phyloP scores from a whole-genome alignment of 108 stramenopile species.

The Cyclotella atomus region DNA sequence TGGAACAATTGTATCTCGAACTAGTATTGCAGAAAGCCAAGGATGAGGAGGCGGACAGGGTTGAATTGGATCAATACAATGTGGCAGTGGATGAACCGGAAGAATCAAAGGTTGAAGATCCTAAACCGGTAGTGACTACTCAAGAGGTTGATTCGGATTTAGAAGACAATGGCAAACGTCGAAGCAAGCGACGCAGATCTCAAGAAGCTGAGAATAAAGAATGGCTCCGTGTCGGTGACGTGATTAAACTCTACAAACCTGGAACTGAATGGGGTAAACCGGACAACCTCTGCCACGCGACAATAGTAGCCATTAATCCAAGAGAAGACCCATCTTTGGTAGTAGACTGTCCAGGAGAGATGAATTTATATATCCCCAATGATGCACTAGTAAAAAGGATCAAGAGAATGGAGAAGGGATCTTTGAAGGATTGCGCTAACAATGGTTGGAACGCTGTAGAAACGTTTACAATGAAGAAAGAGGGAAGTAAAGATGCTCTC shows the following conservation, averaged over 20 bases:
- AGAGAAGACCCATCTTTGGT: neutral
- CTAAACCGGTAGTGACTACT: neutral
- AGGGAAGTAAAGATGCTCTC: neutral
- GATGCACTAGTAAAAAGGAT: neutral
- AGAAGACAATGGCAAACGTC: neutral
- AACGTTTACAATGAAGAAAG: neutral
- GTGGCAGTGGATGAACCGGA: neutral
- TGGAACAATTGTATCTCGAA: neutral
- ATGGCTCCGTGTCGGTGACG: neutral
- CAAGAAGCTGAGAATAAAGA: neutral
- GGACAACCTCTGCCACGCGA: neutral
- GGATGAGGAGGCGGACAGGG: neutral
- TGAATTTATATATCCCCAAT: neutral
- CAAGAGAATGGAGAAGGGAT: neutral
- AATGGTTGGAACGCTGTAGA: neutral
- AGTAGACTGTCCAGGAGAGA: neutral
- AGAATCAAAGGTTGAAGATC: neutral
- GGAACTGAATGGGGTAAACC: neutral
- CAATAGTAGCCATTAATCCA: neutral
- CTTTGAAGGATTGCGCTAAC: neutral
- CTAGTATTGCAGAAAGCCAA: neutral
- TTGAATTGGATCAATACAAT: neutral
- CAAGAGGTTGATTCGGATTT: neutral
- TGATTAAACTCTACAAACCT: slow-evolving; percentile 5
- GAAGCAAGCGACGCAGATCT: neutral